A percentile compares a stretch with the other conserved stretches of the same genome.
Conservation (phyloP, 2,329 filamentous ascomycete genomes). For the Rhynchosporium secalis region DNA sequence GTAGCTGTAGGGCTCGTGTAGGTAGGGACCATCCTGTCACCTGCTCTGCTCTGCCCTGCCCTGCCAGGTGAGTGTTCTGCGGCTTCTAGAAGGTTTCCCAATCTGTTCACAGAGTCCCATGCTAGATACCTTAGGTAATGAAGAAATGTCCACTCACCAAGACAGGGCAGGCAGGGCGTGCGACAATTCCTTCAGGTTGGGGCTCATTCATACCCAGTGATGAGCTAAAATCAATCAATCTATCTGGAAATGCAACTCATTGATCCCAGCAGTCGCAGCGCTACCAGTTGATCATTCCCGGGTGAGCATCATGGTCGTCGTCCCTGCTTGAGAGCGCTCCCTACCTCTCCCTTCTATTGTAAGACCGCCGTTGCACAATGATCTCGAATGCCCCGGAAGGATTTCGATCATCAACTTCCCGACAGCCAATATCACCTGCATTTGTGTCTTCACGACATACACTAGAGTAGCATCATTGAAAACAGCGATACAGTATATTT, state of each 20-base stretch:
- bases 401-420: no score
- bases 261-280: neutral
- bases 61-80: constrained; percentile 4
- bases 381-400: no score
- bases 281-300: neutral
- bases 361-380: neutral
- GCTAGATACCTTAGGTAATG: neutral
- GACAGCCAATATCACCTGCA: no score
- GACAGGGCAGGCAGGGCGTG: neutral
- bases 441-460: no score
- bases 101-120: constrained; percentile 5
- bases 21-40: neutral
- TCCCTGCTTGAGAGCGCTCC: neutral
- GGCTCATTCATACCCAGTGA: constrained; percentile 1
- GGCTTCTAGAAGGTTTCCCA: constrained; percentile 15
- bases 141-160: neutral
- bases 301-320: neutral
- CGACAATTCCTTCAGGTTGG: neutral
- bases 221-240: neutral
- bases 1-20: neutral
- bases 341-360: neutral
- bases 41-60: no score
- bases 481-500: no score
- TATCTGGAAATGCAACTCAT: neutral
- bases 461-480: no score